A percentile compares a stretch with the other conserved stretches of the same genome.
These are phyloP conservation scores for Vitis rotundifolia DNA, from an alignment of 164 flowering plant genomes.

Conservation along the genomic window DNA sequence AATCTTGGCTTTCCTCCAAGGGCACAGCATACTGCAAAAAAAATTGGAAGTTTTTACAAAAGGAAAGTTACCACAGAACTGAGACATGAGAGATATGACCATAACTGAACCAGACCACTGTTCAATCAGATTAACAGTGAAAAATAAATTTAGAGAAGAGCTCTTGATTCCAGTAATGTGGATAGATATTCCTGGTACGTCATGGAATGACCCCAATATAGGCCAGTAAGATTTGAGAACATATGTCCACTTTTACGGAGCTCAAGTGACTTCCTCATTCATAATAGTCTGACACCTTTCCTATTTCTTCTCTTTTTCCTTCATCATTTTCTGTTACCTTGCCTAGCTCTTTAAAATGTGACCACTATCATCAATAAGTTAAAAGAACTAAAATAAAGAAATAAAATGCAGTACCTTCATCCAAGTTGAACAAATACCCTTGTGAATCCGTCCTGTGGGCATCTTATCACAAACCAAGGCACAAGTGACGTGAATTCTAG, in stretches of 20 bases:
- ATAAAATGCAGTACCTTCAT: slow-evolving; percentile 70
- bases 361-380: not conserved
- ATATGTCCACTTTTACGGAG: not conserved
- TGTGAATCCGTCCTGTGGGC: slow-evolving; percentile 88
- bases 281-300: too few species aligned
- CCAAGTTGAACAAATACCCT: slow-evolving; percentile 98
- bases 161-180: not conserved
- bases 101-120: not conserved
- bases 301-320: too few species aligned
- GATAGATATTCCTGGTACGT: not conserved
- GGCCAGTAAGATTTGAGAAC: not conserved
- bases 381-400: not conserved
- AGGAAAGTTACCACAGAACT: not conserved
- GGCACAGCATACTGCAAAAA: slow-evolving; percentile 66
- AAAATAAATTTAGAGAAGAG: not conserved
- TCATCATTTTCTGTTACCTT: too few species aligned
- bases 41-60: not conserved
- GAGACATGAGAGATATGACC: too few species aligned
- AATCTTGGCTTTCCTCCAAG: slow-evolving; percentile 56
- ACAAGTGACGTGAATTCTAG: slow-evolving; percentile 95
- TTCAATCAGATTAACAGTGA: not conserved
- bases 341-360: not conserved
- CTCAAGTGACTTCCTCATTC: not conserved
- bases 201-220: not conserved
- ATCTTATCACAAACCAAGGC: slow-evolving; percentile 83